Base-by-base conservation (phyloP, 2,329 filamentous ascomycete species). In the Coniochaeta ligniaria region DNA sequence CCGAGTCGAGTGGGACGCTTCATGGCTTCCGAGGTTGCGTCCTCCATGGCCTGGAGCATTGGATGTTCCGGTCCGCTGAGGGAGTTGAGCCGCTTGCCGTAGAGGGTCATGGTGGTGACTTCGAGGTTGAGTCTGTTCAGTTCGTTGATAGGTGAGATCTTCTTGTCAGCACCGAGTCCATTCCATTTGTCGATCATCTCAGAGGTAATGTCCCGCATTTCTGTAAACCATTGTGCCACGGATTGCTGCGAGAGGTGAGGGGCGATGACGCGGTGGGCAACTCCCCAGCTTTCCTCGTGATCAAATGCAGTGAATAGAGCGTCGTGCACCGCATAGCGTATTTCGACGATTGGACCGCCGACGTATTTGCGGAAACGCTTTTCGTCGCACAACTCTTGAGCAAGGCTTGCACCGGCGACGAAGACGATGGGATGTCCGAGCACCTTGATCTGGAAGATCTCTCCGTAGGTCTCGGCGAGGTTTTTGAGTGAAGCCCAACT, bases 41-140 rank as follows among this genome's bases (percentile, higher is more conserved):
- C 75, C 60, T 84, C 80, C 78, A 85, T 83, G 16, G 76, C 82
- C 56, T 76, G 69, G 60, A 86, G 65, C 71, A 83, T 75, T 0
- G 79, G 74, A 26, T 80, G 79, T 22, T 75, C 75, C 1, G 75
- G 71, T 0, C 80, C 81, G 0, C 70, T 67, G 50, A 86, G 69
- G 57, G 74, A 73, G 62, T 81, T 72, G 26, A 83, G 69, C 61
- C 76, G 77, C 68, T 80, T 78, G 59, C 82, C 79, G 64, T 76
- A 84, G 33, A 86, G 76, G 26, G 76, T 78, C 41, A 78, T 69
- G 2, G 81, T 78, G 2, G 76, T 79, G 3, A 77, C 74, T 61
- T 83, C 81, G 33, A 86, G 75, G 66, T 82, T 80, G 17, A 84
- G 71, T 17, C 80, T 73, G 65, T 83, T 80, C 17, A 86, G 73